Evolutionary conservation across 2,329 filamentous ascomycete species (phyloP).

Genomic region (Claviceps pusilla): DNA sequence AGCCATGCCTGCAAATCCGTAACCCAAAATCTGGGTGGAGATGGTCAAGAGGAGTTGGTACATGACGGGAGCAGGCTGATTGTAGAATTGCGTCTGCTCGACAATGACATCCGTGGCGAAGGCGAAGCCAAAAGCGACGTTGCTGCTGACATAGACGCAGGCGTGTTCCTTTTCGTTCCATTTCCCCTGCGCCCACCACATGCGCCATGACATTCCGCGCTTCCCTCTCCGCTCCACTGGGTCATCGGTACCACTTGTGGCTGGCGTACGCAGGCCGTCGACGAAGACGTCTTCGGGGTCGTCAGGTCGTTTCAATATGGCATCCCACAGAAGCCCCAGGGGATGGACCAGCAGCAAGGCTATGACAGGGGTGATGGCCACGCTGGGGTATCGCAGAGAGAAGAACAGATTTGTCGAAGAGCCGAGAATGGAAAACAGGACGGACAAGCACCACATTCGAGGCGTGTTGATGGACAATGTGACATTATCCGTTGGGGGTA

Average conservation of each 20-base stretch:
- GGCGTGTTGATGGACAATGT: slow-evolving; percentile 73
- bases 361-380: slow-evolving; percentile 80
- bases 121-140: slow-evolving; percentile 78
- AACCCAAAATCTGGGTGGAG: slow-evolving; percentile 75
- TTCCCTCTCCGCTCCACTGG: slow-evolving; percentile 12
- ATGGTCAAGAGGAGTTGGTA: slow-evolving; percentile 75
- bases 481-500: slow-evolving; percentile 59
- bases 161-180: slow-evolving; percentile 87
- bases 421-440: slow-evolving; percentile 64
- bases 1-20: slow-evolving; percentile 71
- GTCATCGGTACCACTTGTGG: slow-evolving; percentile 9
- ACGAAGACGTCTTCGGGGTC: slow-evolving; percentile 34
- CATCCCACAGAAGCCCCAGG: slow-evolving; percentile 67
- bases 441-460: slow-evolving; percentile 73
- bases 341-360: slow-evolving; percentile 73
- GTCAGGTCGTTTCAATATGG: slow-evolving; percentile 47
- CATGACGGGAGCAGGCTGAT: slow-evolving; percentile 58
- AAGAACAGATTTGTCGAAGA: slow-evolving; percentile 81
- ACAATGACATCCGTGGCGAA: slow-evolving; percentile 85
- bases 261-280: slow-evolving; percentile 28
- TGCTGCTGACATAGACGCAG: slow-evolving; percentile 79
- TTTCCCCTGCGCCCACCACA: slow-evolving; percentile 64
- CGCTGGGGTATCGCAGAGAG: slow-evolving; percentile 76
- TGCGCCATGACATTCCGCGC: slow-evolving; percentile 33
- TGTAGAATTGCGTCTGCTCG: slow-evolving; percentile 79